Conservation (phyloP, 2,329 filamentous ascomycete genomes). For the Dryadomyces sulphureus region DNA sequence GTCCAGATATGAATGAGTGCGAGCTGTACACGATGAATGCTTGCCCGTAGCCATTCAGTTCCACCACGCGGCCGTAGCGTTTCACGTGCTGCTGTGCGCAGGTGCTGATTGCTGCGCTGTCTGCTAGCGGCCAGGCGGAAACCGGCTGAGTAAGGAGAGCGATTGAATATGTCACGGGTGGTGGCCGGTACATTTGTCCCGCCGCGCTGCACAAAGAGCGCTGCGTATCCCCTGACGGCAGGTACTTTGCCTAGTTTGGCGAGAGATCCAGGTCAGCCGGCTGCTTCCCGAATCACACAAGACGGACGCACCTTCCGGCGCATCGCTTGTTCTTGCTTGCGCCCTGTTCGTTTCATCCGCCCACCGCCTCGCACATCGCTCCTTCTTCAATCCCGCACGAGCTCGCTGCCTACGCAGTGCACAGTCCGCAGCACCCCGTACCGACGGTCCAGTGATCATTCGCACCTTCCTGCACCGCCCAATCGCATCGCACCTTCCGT, state of each 20-base stretch:
- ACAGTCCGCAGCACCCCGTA: too few relatives aligned
- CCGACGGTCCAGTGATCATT: background rate
- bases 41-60: too few relatives aligned
- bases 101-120: background rate
- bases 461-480: background rate
- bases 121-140: background rate
- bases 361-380: background rate
- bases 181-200: background rate
- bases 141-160: background rate
- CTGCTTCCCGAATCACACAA: background rate
- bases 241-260: background rate
- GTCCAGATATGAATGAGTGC: background rate
- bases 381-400: background rate
- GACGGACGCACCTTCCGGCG: background rate
- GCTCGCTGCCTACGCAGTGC: too few relatives aligned
- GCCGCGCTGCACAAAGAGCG: background rate
- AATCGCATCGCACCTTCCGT: background rate
- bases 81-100: background rate
- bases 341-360: background rate
- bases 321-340: background rate
- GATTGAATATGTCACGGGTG: background rate
- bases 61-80: too few relatives aligned
- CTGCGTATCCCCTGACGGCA: background rate
- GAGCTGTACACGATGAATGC: too few relatives aligned
- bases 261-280: background rate